Evolutionary conservation across 345 rosid species (phyloP).

Genomic region (Gossypium rotundifolium): DNA sequence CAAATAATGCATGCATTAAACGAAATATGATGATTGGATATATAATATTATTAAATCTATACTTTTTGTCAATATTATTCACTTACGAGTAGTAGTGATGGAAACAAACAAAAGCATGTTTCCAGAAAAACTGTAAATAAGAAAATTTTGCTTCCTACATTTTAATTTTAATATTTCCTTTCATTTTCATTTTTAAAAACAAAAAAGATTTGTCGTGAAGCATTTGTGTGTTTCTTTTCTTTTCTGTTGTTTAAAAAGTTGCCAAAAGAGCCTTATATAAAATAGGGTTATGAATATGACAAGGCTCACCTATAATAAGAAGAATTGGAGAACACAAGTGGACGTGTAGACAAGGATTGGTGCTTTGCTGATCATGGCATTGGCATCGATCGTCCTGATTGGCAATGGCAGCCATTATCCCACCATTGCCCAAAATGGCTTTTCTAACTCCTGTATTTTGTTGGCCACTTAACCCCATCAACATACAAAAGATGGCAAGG

Average conservation of each 20-base stretch:
- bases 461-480: slow-evolving; percentile 44
- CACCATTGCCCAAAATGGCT: slow-evolving; percentile 21
- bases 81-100: not conserved
- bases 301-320: slow-evolving; percentile 1
- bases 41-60: too few species aligned
- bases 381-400: not conserved
- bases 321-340: not conserved
- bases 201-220: not conserved
- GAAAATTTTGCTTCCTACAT: not conserved
- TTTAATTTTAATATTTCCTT: not conserved
- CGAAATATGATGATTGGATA: too few species aligned
- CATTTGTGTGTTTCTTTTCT: too few species aligned
- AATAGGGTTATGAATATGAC: too few species aligned
- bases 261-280: too few species aligned
- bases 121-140: not conserved
- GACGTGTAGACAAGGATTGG: not conserved
- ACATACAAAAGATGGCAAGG: slow-evolving; percentile 30
- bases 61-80: not conserved
- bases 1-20: too few species aligned
- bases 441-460: slow-evolving; percentile 36
- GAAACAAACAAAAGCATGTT: not conserved
- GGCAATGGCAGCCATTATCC: slow-evolving; percentile 33
- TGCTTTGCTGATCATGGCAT: too few species aligned
- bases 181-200: not conserved
- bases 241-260: too few species aligned